Evolutionary conservation across 1,139 yeast species (phyloP).

Genomic region (Tardiomyces digboiensis): DNA sequence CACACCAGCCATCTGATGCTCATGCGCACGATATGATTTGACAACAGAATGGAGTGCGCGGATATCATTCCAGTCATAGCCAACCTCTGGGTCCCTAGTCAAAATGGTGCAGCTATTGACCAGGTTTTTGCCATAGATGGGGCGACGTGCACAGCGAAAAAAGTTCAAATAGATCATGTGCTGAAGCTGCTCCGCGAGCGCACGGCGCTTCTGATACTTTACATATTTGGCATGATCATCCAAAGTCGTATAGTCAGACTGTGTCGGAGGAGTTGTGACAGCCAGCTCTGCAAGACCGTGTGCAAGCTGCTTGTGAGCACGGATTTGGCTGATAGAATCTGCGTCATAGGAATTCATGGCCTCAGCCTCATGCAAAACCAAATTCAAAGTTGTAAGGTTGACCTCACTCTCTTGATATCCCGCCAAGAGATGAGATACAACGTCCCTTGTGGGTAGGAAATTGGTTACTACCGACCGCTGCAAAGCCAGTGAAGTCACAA

Average conservation of each 20-base stretch:
- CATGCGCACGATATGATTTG: conserved; percentile 5
- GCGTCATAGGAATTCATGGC: conserved; percentile 38
- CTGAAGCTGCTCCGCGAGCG: conserved; percentile 40
- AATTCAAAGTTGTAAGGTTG: background rate
- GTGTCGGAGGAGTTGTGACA: conserved; percentile 18
- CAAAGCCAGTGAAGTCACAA: conserved; percentile 81
- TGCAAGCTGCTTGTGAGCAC: conserved; percentile 41
- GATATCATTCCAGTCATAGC: conserved; percentile 2
- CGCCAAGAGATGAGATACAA: conserved; percentile 23
- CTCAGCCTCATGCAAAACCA: background rate
- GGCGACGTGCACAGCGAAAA: conserved; percentile 21
- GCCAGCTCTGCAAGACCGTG: conserved; percentile 14
- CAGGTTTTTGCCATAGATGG: conserved; percentile 25
- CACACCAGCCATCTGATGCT: conserved; percentile 37
- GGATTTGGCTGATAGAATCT: conserved; percentile 35
- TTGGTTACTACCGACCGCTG: conserved; percentile 49
- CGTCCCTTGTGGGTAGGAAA: conserved; percentile 37
- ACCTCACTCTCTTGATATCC: background rate
- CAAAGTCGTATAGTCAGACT: conserved; percentile 42
- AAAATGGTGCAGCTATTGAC: conserved; percentile 5
- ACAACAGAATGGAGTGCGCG: background rate
- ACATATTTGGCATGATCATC: conserved; percentile 51
- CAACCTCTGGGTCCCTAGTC: background rate
- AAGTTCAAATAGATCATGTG: conserved; percentile 55
- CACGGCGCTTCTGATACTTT: conserved; percentile 36